A percentile compares a stretch with the other conserved stretches of the same genome.
Evolutionary conservation across 176 grass and related monocot genomes (phyloP).

Genomic region (Avena atlantica): DNA sequence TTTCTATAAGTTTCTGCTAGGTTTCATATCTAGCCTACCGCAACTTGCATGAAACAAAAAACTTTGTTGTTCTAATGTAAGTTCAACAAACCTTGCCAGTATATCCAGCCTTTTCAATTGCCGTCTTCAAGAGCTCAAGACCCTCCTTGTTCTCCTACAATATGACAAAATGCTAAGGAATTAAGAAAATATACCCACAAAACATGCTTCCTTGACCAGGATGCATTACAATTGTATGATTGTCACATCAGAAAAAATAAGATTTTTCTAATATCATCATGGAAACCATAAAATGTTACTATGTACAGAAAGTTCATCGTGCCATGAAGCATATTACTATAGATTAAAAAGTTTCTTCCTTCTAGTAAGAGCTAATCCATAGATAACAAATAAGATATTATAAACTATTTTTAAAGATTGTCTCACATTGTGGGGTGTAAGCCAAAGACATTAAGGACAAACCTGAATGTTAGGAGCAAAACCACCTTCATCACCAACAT

Average conservation of each 20-base stretch:
- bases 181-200: background rate
- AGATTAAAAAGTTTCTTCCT: background rate
- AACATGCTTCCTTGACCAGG: background rate
- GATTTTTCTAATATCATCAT: no score
- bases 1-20: no score
- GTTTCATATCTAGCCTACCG: no score
- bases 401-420: background rate
- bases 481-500: slow-evolving; percentile 98
- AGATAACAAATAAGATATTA: background rate
- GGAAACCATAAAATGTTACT: no score
- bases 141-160: slow-evolving; percentile 95
- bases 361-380: background rate
- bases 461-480: slow-evolving; percentile 99
- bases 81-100: slow-evolving; percentile 77
- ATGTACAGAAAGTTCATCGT: no score
- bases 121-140: slow-evolving; percentile 94
- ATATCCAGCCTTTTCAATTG: slow-evolving; percentile 92
- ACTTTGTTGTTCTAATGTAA: no score
- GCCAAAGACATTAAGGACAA: background rate
- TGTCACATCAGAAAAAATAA: no score
- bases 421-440: background rate
- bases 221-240: background rate
- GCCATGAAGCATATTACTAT: no score
- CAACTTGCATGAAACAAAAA: no score
- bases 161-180: background rate